Base-by-base conservation (phyloP, 345 rosid genomes). In the Salix exigua region DNA sequence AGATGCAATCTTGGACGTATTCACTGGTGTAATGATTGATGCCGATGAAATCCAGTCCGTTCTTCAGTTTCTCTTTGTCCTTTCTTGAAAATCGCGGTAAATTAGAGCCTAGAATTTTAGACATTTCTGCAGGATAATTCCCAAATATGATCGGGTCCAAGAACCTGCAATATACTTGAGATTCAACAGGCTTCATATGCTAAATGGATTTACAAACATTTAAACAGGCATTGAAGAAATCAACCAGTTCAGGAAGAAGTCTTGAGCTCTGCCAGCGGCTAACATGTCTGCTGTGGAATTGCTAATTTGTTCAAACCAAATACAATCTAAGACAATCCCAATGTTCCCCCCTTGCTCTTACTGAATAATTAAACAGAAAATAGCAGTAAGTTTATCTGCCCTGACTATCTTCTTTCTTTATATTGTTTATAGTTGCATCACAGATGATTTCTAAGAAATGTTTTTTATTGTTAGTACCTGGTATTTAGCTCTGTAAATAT, bases 121-220 rank as follows among this genome's bases (percentile, higher is more conserved):
- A 60, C 81, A 78, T 78, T 21, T 78, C 81, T 51, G 14, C 26
- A 12, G 81, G 81, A 73, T 78, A 78, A 44, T 46, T 62, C 30
- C 81, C 77, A 9, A 55, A 44, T 21, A 78, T 40, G 11, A 78
- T 60, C 19, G 77, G 81, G 25, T 78, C 77, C 33, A 78, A 73
- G 69, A 78, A 78, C 73, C 72, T 75, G 76, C 70, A 18, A 6
- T 12, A 23, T 9, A n/a, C 40, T 65, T 3, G 14, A 28, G 66
- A 62, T n/a, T n/a, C 26, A n/a, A 12, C 26, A 62, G 16, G 6
- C 12, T 26, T n/a, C 30, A 46, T 46, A 46, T 46, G 50, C 50
- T 14, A 46, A 46, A 46, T 46, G 5, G 50, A 40, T 58, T 18
- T 21, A 58, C 23, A 58, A 17, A 18, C 25, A 58, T 58, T 14